These are phyloP conservation scores for Ogataea pilisensis DNA, from an alignment of 805 yeast genomes.

Conservation along the genomic window DNA sequence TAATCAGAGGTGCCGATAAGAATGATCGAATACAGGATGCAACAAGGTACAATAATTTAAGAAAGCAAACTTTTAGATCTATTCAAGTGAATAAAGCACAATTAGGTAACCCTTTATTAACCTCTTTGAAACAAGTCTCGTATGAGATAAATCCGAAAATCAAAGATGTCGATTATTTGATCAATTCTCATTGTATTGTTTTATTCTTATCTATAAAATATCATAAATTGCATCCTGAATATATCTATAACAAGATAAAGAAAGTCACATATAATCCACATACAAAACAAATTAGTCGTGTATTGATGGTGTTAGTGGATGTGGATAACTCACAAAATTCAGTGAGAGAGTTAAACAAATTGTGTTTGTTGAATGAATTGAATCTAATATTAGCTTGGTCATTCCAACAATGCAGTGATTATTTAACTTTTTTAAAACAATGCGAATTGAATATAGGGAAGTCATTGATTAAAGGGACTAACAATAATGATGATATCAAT, in stretches of 20 bases:
- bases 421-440: slow-evolving; percentile 30
- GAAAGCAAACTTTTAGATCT: slow-evolving; percentile 28
- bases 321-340: slow-evolving; percentile 52
- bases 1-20: slow-evolving; percentile 14
- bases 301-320: slow-evolving; percentile 61
- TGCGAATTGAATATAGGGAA: slow-evolving; percentile 30
- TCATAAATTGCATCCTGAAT: slow-evolving; percentile 74
- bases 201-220: slow-evolving; percentile 66
- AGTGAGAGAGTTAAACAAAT: slow-evolving; percentile 41
- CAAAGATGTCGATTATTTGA: slow-evolving; percentile 59
- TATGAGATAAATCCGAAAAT: slow-evolving; percentile 50
- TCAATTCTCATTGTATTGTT: slow-evolving; percentile 52
- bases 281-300: slow-evolving; percentile 30
- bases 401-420: slow-evolving; percentile 51
- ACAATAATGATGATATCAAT: slow-evolving; percentile 27
- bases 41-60: slow-evolving; percentile 13
- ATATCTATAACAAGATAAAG: slow-evolving; percentile 55
- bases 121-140: slow-evolving; percentile 46
- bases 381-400: slow-evolving; percentile 50
- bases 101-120: slow-evolving; percentile 67
- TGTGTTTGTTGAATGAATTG: slow-evolving; percentile 47
- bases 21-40: slow-evolving; percentile 14
- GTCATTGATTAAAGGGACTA: slow-evolving; percentile 37
- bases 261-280: slow-evolving; percentile 23
- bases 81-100: slow-evolving; percentile 62